Conservation (phyloP, 352 stramenopile genomes). For the Saprolegnia diclina region DNA sequence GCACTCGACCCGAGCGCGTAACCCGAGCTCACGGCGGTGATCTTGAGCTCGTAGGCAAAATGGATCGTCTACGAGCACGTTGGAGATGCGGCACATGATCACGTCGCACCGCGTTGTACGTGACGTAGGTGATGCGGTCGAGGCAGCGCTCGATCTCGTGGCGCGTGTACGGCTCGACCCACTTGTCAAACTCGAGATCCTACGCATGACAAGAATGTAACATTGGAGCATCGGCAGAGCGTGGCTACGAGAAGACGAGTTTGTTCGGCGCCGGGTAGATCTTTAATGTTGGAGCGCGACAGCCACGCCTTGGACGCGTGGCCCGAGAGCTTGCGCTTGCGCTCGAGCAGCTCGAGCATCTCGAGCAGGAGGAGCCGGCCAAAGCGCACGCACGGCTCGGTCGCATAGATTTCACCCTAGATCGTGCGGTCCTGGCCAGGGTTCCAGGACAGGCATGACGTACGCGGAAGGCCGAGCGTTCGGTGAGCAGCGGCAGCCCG, state of each 20-base stretch:
- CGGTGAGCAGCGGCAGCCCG: conserved; percentile 66
- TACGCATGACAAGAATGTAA: neutral
- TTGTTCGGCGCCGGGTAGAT: conserved; percentile 6
- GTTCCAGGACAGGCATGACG: neutral
- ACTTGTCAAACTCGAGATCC: conserved; percentile 24
- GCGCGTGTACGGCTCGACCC: conserved; percentile 24
- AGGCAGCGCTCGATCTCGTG: conserved; percentile 23
- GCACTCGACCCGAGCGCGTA: conserved; percentile 60
- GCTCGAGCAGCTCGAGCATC: conserved; percentile 32
- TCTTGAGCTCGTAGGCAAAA: conserved; percentile 57
- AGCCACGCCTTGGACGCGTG: conserved; percentile 3
- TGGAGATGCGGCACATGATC: neutral
- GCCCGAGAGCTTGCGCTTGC: neutral
- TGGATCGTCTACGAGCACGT: conserved; percentile 27
- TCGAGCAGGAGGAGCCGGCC: conserved; percentile 69
- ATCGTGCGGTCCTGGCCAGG: neutral
- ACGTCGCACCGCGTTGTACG: conserved; percentile 4
- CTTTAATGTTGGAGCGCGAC: conserved; percentile 23
- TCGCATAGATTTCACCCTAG: conserved; percentile 60
- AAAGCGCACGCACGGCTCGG: conserved; percentile 59
- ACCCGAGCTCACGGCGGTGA: conserved; percentile 72
- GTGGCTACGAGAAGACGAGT: conserved; percentile 1
- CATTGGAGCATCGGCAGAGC: neutral
- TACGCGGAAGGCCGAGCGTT: conserved; percentile 66
- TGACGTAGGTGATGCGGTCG: conserved; percentile 14